A percentile compares a stretch with the other conserved stretches of the same genome.
phyloP scores from a whole-genome alignment of 441 rosid species.

The Corymbia calophylla region DNA sequence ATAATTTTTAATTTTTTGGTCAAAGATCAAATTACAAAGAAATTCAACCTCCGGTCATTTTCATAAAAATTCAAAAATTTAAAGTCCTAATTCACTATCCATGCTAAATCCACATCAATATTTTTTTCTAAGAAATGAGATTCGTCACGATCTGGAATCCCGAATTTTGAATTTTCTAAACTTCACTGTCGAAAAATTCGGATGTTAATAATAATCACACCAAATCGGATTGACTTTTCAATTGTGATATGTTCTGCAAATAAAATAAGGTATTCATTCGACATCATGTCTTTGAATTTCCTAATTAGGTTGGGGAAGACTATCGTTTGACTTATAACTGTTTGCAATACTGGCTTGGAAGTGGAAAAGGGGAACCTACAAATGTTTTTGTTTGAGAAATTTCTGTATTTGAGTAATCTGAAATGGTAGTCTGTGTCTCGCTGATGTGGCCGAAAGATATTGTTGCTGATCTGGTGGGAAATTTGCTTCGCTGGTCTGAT shows the following conservation, averaged over 20 bases:
- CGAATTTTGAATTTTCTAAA: no score
- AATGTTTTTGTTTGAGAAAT: no score
- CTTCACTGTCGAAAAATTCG: neutral
- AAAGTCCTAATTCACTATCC: neutral
- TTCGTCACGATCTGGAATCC: rapidly evolving
- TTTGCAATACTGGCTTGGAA: neutral
- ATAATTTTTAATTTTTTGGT: no score
- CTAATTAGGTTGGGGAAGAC: neutral
- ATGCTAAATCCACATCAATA: neutral
- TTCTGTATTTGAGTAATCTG: neutral
- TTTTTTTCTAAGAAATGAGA: no score
- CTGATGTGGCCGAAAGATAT: neutral
- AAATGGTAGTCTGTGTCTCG: rapidly evolving
- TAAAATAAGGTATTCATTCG: neutral
- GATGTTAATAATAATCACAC: rapidly evolving
- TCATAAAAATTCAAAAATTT: neutral
- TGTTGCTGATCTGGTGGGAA: neutral
- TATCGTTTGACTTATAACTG: neutral
- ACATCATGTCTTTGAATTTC: neutral
- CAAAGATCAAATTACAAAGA: neutral
- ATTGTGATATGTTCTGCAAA: neutral
- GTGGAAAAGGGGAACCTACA: neutral
- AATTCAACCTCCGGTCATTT: neutral
- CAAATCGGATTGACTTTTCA: neutral
- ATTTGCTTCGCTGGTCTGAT: neutral